Evolutionary conservation across 805 yeast genomes (phyloP), one percentile per base, ranked within the genome.

Genomic region (Phaffomyces thermotolerans): DNA sequence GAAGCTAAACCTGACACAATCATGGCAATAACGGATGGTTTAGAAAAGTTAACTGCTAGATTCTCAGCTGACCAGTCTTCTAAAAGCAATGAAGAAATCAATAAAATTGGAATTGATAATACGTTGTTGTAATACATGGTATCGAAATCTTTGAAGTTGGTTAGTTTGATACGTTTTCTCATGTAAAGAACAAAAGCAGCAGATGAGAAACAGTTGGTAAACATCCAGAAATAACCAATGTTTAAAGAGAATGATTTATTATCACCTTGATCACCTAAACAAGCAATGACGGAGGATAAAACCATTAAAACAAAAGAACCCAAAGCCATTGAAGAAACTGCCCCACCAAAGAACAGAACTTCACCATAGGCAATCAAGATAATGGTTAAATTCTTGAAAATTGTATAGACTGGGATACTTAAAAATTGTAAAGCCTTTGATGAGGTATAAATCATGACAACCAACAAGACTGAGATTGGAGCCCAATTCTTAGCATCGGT

Each of bases 51-150:
- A 43, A 60, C 57, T 15, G 73, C 73, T 43, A 93, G 62, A 69
- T 91, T 93, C 39, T 64, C 83, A 35, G 87, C 59, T 37, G 95
- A 81, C 99, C 99, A 93, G 73, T 91, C 95, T 73, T 93, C 99
- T 46, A 88, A 71, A 36, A 82, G 24, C 43, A 93, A 68, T 2
- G 98, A 86, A 52, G 83, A 73, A 36, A 81, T 59, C 52, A 89
- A 68, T 56, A 93, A 74, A 52, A 91, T 84, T 56, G 99, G 99
- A 61, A 93, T 80, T 35, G 96, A 87, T 56, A 93, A 75, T 60
- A 91, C 75, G 69, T 93, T 93, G 78, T 93, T 93, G 82, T 90
- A 93, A 73, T 81, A 93, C 96, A 91, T 91, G 66, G 99, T 90
- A 68, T 90, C 97, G 60, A 87, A 85, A 70, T 90, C 97, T 71